Percentiles rank a stretch among this genome's conserved stretches.
phyloP scores from a whole-genome alignment of 202 grass and related monocot genomes.

The Dendrocalamus latiflorus region DNA sequence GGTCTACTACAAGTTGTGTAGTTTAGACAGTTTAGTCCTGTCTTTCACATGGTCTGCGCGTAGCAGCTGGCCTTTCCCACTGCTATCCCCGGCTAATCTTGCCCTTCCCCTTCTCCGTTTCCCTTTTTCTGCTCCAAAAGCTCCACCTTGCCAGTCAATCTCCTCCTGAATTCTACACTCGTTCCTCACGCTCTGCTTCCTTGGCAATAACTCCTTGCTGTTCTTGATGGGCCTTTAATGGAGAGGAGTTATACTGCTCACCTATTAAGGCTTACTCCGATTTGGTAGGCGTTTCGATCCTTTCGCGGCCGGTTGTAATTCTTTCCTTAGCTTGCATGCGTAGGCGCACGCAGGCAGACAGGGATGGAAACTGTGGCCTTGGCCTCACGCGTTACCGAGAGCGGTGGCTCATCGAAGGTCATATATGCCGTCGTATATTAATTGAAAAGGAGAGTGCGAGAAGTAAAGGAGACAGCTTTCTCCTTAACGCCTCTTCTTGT shows the following conservation, averaged over 20 bases:
- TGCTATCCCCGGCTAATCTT: not conserved
- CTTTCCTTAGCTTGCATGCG: constrained; percentile 11
- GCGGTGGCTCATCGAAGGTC: not conserved
- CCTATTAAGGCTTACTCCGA: not conserved
- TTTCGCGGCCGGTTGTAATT: not conserved
- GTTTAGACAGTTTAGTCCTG: not conserved
- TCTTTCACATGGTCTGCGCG: constrained; percentile 29
- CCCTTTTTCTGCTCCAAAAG: not conserved
- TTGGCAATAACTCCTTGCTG: not conserved
- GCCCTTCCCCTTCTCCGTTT: not conserved
- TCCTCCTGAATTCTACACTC: not conserved
- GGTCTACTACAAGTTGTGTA: not conserved
- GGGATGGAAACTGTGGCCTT: constrained; percentile 28
- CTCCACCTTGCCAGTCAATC: not conserved
- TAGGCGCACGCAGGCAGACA: not conserved
- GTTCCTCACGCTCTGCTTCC: not conserved
- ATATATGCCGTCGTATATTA: not conserved
- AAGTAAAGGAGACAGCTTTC: constrained; percentile 4
- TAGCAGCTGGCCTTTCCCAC: not conserved
- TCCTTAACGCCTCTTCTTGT: not conserved
- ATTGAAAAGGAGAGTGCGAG: not conserved
- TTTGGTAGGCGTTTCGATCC: constrained; percentile 14
- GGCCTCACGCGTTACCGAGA: constrained; percentile 18
- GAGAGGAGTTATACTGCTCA: constrained; percentile 17
- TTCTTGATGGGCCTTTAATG: constrained; percentile 30